These are phyloP conservation scores for Phyllachora maydis DNA, from an alignment of 2,329 filamentous ascomycete species.

Conservation along the genomic window DNA sequence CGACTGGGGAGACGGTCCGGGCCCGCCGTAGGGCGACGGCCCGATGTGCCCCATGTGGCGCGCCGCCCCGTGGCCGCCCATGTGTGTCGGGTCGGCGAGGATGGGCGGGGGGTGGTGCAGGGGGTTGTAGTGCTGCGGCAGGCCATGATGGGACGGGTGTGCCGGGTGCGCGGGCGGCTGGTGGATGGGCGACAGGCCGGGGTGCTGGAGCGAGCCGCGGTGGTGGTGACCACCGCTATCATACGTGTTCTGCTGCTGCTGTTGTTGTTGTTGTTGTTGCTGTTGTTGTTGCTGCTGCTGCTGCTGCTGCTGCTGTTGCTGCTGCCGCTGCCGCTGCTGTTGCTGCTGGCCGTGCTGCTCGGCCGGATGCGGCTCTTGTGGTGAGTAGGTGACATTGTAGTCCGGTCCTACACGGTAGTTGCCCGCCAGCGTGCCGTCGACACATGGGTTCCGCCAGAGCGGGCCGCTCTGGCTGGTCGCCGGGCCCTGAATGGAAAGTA, in stretches of 20 bases:
- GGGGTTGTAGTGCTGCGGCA: conserved; percentile 23
- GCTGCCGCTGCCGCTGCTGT: too few species aligned
- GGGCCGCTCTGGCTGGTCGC: conserved; percentile 53
- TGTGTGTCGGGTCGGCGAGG: conserved; percentile 32
- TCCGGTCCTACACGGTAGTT: conserved; percentile 49
- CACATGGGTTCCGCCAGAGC: conserved; percentile 62
- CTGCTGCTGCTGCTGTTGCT: too few species aligned
- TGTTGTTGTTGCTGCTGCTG: too few species aligned
- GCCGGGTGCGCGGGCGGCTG: too few species aligned
- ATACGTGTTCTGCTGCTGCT: conserved; percentile 44
- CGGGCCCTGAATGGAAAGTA: conserved; percentile 39
- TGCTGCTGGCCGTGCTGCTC: too few species aligned
- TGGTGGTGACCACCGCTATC: conserved; percentile 22
- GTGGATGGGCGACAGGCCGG: conserved; percentile 22
- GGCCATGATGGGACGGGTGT: conserved; percentile 18
- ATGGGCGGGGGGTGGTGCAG: conserved; percentile 29
- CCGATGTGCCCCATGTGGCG: conserved; percentile 28
- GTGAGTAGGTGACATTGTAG: conserved; percentile 57
- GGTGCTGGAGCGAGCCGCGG: conserved; percentile 26
- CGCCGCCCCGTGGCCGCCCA: conserved; percentile 25
- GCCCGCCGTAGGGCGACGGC: conserved; percentile 28
- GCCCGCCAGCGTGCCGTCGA: conserved; percentile 51
- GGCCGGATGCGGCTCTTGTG: conserved; percentile 44
- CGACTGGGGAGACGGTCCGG: conserved; percentile 20
- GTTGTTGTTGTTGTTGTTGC: too few species aligned